These are phyloP conservation scores for Triticum aestivum DNA, from an alignment of 176 grass and related monocot genomes.

Conservation along the genomic window DNA sequence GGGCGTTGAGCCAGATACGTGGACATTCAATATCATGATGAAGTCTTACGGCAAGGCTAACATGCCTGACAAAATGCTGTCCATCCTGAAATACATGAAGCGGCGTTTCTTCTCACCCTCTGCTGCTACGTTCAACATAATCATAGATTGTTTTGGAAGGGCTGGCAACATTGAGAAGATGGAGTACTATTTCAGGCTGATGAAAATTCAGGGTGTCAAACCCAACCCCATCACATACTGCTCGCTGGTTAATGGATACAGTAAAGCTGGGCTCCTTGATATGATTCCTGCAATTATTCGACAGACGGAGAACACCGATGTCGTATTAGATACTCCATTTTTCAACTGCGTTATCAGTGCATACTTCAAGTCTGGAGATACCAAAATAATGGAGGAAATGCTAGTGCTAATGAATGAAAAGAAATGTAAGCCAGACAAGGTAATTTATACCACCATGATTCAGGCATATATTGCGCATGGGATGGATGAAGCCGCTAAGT, in stretches of 20 bases:
- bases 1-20: slow-evolving; percentile 66
- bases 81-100: slow-evolving; percentile 73
- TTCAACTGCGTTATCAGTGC: slow-evolving; percentile 84
- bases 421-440: slow-evolving; percentile 63
- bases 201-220: slow-evolving; percentile 86
- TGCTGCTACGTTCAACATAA: slow-evolving; percentile 64
- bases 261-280: slow-evolving; percentile 59
- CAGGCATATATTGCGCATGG: slow-evolving; percentile 56
- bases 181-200: slow-evolving; percentile 82
- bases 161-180: slow-evolving; percentile 76
- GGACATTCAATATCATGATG: slow-evolving; percentile 83
- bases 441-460: slow-evolving; percentile 74
- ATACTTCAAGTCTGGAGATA: slow-evolving; percentile 62
- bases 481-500: slow-evolving; percentile 59
- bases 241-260: slow-evolving; percentile 72
- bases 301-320: slow-evolving; percentile 77
- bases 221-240: slow-evolving; percentile 84
- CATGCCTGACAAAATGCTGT: slow-evolving; percentile 63
- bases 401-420: slow-evolving; percentile 85
- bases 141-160: slow-evolving; percentile 76
- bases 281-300: slow-evolving; percentile 74
- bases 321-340: slow-evolving; percentile 77
- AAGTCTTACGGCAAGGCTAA: slow-evolving; percentile 71
- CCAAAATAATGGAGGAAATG: slow-evolving; percentile 92
- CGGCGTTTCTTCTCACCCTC: slow-evolving; percentile 60